phyloP scores from a whole-genome alignment of 2,329 filamentous ascomycete genomes.

The Cytospora schulzeri region DNA sequence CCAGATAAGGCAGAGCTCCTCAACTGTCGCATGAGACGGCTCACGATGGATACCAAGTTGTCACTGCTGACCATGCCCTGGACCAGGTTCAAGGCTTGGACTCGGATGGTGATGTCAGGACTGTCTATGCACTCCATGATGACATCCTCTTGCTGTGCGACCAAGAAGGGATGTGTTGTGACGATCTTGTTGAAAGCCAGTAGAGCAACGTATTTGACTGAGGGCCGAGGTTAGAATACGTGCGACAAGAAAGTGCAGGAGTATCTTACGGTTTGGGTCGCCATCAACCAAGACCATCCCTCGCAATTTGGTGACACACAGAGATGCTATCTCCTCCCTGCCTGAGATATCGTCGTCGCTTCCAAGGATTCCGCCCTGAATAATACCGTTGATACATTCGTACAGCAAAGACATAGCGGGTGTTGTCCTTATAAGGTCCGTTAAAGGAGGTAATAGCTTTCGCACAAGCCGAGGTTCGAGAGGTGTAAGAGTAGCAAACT shows the following conservation, averaged over 20 bases:
- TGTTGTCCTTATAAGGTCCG: slow-evolving; percentile 90
- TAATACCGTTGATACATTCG: slow-evolving; percentile 97
- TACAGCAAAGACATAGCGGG: slow-evolving; percentile 98
- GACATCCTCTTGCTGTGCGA: slow-evolving; percentile 91
- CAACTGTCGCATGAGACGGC: slow-evolving; percentile 84
- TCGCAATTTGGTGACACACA: slow-evolving; percentile 90
- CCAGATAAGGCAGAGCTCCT: slow-evolving; percentile 54
- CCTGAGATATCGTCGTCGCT: slow-evolving; percentile 78
- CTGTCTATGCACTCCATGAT: slow-evolving; percentile 97
- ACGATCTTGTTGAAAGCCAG: slow-evolving; percentile 97
- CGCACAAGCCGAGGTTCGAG: slow-evolving; percentile 88
- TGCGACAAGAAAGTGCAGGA: slow-evolving; percentile 4
- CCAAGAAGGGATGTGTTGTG: slow-evolving; percentile 80
- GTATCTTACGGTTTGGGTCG: slow-evolving; percentile 80
- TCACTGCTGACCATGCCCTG: slow-evolving; percentile 92
- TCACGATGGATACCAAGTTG: slow-evolving; percentile 81
- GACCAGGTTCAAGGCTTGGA: slow-evolving; percentile 88
- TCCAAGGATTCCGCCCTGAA: slow-evolving; percentile 91
- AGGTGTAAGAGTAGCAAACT: slow-evolving; percentile 94
- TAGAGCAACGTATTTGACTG: slow-evolving; percentile 95
- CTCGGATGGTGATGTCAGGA: slow-evolving; percentile 90
- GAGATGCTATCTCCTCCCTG: slow-evolving; percentile 85
- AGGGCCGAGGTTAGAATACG: slow-evolving; percentile 1
- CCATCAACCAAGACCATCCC: slow-evolving; percentile 94
- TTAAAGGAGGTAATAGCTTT: slow-evolving; percentile 88